Base-by-base conservation (phyloP, 148 eudicot genomes). In the Rhododendron williamsianum region DNA sequence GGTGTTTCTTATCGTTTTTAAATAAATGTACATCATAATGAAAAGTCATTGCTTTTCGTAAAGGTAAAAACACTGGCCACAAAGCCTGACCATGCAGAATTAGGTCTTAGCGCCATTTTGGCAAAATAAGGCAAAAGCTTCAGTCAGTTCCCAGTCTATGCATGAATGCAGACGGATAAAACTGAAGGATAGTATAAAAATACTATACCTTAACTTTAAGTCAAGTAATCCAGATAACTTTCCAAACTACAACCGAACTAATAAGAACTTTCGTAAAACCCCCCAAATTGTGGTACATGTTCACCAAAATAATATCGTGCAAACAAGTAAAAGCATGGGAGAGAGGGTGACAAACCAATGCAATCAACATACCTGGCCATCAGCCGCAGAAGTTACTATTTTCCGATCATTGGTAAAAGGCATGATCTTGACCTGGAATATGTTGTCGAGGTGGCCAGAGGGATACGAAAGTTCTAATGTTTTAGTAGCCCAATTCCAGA, bases 391-490 rank as follows among this genome's bases (percentile, higher is more conserved):
- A 78, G 98, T 92, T 54, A 94, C 93, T 56, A 94, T 88, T 36
- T 58, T 87, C 56, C 87, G 91, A 84, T 94, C 97, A 89, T 94
- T 94, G 43, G 92, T 89, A 79, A 91, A 94, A 9, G 98, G 98
- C 97, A 95, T 91, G 79, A 94, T 87, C 83, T 76, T 93, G 84
- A 92, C 89, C 91, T 95, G 98, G 82, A 94, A 93, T 38, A 95
- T 89, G 85, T 93, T 93, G 85, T 90, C 91, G 23, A 82, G 63
- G 83, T 95, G 98, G 82, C 98, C 98, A 82, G 98, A 95, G 33
- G 86, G 83, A 91, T 94, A 95, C 0, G 94, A 88, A 83, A 90
- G 71, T 18, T 73, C 83, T 82, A 88, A 88, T 76, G 84, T 74
- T 82, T 88, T 87, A 19, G 91, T 81, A 6, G 92, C 93, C 97